Conservation (phyloP, 2,329 filamentous ascomycete genomes). For the Penicillium sp. region DNA sequence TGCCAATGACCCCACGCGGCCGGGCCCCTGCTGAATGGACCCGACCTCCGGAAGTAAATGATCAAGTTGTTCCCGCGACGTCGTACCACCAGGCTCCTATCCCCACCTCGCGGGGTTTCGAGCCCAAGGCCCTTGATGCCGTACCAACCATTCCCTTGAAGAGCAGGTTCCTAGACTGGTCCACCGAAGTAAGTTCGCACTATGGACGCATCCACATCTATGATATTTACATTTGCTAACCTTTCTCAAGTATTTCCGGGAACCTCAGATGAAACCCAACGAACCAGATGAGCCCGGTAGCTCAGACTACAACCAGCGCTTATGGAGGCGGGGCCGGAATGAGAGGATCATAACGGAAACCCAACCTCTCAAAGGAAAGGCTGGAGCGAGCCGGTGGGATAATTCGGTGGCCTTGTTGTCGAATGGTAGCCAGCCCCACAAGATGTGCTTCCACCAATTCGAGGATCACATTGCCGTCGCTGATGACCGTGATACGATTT, state of each 20-base stretch:
- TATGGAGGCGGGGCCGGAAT: slow-evolving; percentile 90
- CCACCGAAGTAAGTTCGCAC: slow-evolving; percentile 60
- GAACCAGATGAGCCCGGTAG: slow-evolving; percentile 96
- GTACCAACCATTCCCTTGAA: slow-evolving; percentile 67
- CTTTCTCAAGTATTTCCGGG: slow-evolving; percentile 71
- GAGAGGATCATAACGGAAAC: slow-evolving; percentile 89
- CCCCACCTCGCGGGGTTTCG: slow-evolving; percentile 74
- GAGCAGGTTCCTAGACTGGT: slow-evolving; percentile 90
- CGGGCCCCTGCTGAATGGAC: slow-evolving; percentile 57
- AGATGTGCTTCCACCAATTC: slow-evolving; percentile 96
- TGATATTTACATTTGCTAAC: slow-evolving; percentile 28
- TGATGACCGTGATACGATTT: slow-evolving; percentile 86
- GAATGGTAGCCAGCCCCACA: slow-evolving; percentile 82
- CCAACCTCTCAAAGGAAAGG: slow-evolving; percentile 86
- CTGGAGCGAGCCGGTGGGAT: slow-evolving; percentile 82
- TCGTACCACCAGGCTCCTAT: slow-evolving; percentile 72
- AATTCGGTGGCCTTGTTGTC: slow-evolving; percentile 77
- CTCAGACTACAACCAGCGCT: slow-evolving; percentile 88
- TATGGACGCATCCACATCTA: slow-evolving; percentile 12
- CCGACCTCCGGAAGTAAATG: slow-evolving; percentile 69
- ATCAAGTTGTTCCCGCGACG: slow-evolving; percentile 62
- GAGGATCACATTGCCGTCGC: slow-evolving; percentile 92
- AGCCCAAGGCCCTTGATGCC: slow-evolving; percentile 57
- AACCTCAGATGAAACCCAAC: slow-evolving; percentile 95
- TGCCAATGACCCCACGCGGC: slow-evolving; percentile 46